Evolutionary conservation across 352 stramenopile species (phyloP), one percentile per base, ranked within the genome.

Genomic region (Phytophthora sojae): DNA sequence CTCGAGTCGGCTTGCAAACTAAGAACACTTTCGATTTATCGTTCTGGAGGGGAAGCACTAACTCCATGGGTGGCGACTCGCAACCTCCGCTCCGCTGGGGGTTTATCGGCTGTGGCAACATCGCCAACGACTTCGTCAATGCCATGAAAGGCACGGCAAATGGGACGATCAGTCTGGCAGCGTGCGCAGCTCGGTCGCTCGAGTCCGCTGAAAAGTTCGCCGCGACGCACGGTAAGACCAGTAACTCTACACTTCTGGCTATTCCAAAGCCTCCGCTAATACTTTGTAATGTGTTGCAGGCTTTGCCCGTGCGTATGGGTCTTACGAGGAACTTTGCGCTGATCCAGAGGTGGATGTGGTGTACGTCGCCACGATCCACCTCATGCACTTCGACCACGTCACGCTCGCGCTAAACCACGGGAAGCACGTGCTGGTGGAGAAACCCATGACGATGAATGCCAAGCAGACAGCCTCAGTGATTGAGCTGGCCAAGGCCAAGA

Each of bases 401-500:
- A 72, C 90, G 39, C 71, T 94, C 50, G 94, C 88, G 23, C 69
- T 98, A 0, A 64, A 84, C 6, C 79, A 90, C 50, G 81, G 82
- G 69, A 98, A 98, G 73, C 91, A 98, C 80, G 89, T 97, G 44
- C 74, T 98, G 7, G 82, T 98, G 53, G 94, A 98, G 73, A 98
- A 98, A 72, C 92, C 93, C 8, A 95, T 98, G 81, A 80, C 88
- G 9, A 86, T 98, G 88, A 89, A 95, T 66, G 61, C 77, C 56
- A 63, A 83, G 26, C 85, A 98, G 76, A 88, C 89, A 4, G 67
- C 81, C 14, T 82, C 89, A 42, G 79, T 97, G 32, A 72, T 88
- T 26, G 51, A 69, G 11, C 47, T 94, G 23, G 88, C 88, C 9
- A 65, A 83, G 44, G 64, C 79, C 35, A 93, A 90, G 50, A 73